These are phyloP conservation scores for Lyophyllum decastes DNA, from an alignment of 768 basidiomycete genomes.

Conservation along the genomic window DNA sequence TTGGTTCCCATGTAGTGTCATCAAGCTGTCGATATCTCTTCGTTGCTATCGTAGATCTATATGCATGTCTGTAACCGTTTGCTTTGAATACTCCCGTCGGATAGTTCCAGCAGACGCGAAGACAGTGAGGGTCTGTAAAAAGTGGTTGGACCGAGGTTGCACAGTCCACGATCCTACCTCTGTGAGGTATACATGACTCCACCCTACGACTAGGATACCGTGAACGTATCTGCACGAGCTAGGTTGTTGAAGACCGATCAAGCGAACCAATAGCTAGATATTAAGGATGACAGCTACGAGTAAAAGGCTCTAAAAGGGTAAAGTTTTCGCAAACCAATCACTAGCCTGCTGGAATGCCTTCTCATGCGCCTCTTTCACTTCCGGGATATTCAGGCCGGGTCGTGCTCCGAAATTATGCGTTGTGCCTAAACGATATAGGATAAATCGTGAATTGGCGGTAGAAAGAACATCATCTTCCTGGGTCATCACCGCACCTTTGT, in stretches of 20 bases:
- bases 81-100: background rate
- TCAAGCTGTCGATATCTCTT: background rate
- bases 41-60: background rate
- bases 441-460: background rate
- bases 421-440: slow-evolving; percentile 16
- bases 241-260: background rate
- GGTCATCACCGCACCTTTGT: slow-evolving; percentile 17
- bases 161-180: too few species aligned
- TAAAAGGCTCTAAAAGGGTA: background rate
- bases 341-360: slow-evolving; percentile 27
- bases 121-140: too few species aligned
- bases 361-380: slow-evolving; percentile 25
- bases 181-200: too few species aligned
- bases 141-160: too few species aligned
- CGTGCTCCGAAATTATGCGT: slow-evolving; percentile 27
- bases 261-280: background rate
- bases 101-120: background rate
- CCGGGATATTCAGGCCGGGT: slow-evolving; percentile 22
- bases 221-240: background rate
- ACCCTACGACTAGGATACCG: too few species aligned
- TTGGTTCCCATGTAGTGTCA: background rate
- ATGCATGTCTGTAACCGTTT: background rate
- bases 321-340: slow-evolving; percentile 21
- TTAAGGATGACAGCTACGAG: background rate
- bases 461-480: background rate